Conservation (phyloP, 2,329 filamentous ascomycete genomes). For the Fusarium dlaminii region DNA sequence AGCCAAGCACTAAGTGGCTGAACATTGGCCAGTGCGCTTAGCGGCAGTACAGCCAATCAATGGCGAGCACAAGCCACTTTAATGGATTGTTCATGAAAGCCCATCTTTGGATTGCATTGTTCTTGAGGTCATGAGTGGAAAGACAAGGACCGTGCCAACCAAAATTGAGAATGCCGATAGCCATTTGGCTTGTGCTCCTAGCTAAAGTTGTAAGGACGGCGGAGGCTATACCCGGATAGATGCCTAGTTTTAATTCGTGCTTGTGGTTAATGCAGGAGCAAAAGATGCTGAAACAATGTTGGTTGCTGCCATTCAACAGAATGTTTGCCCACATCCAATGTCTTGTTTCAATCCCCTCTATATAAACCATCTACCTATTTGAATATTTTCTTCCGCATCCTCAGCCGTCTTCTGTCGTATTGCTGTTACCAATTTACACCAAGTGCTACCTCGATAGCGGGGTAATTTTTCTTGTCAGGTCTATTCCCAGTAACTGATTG, state of each 20-base stretch:
- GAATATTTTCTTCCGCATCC: neutral
- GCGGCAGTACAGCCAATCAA: constrained; percentile 38
- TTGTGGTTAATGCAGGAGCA: neutral
- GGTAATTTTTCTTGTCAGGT: constrained; percentile 38
- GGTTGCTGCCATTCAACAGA: neutral
- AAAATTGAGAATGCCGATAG: neutral
- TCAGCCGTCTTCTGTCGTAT: neutral
- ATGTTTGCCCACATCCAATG: neutral
- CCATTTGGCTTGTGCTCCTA: constrained; percentile 6
- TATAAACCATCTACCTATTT: neutral
- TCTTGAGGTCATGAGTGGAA: constrained; percentile 28
- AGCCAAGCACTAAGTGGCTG: constrained; percentile 13
- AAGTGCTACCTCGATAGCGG: constrained; percentile 36
- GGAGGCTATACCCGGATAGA: constrained; percentile 3
- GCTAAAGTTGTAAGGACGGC: neutral
- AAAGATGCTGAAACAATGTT: neutral
- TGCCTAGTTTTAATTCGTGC: neutral
- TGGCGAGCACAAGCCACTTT: constrained; percentile 15
- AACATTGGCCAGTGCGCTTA: constrained; percentile 25
- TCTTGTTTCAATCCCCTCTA: neutral
- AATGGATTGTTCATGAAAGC: neutral
- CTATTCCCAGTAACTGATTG: constrained; percentile 37
- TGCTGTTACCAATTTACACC: constrained; percentile 11
- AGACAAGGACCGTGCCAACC: constrained; percentile 16
- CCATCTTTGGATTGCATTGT: constrained; percentile 27